phyloP scores from a whole-genome alignment of 2,329 filamentous ascomycete genomes.

The Coleophoma cylindrospora region DNA sequence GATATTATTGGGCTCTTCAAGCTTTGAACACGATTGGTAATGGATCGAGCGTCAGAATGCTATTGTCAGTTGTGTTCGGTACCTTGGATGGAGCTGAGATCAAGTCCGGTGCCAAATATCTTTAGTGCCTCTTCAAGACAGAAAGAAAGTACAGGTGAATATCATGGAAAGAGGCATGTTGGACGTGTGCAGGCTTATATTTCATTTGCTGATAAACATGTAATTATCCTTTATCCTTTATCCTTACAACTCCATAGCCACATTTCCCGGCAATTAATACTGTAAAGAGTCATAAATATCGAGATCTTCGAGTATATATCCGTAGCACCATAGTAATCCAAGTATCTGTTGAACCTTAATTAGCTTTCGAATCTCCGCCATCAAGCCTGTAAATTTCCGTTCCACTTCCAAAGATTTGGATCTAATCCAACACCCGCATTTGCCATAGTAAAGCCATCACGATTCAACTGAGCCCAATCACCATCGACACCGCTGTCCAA shows the following conservation, averaged over 20 bases:
- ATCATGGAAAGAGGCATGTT: neutral
- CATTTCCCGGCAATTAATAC: too few relatives aligned
- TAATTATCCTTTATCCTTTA: too few relatives aligned
- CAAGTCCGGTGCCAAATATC: neutral
- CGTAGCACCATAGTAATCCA: too few relatives aligned
- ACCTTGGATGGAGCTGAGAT: neutral
- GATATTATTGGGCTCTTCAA: neutral
- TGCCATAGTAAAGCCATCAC: slow-evolving; percentile 11
- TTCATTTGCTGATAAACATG: too few relatives aligned
- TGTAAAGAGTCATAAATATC: too few relatives aligned
- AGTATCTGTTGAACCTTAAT: too few relatives aligned
- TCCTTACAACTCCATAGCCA: too few relatives aligned
- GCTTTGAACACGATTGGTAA: too few relatives aligned
- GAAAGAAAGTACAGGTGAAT: slow-evolving; percentile 3
- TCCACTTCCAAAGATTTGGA: neutral
- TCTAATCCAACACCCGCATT: neutral
- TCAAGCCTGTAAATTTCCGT: neutral
- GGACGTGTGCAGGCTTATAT: too few relatives aligned
- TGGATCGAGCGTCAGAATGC: too few relatives aligned
- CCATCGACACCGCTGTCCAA: slow-evolving; percentile 6
- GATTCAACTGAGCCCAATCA: slow-evolving; percentile 9
- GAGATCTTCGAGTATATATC: too few relatives aligned
- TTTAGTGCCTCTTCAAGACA: neutral
- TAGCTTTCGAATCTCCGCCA: neutral
- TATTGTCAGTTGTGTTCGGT: too few relatives aligned